Evolutionary conservation across 2,329 filamentous ascomycete species (phyloP).

Genomic region (Daldinia eschscholtzii): DNA sequence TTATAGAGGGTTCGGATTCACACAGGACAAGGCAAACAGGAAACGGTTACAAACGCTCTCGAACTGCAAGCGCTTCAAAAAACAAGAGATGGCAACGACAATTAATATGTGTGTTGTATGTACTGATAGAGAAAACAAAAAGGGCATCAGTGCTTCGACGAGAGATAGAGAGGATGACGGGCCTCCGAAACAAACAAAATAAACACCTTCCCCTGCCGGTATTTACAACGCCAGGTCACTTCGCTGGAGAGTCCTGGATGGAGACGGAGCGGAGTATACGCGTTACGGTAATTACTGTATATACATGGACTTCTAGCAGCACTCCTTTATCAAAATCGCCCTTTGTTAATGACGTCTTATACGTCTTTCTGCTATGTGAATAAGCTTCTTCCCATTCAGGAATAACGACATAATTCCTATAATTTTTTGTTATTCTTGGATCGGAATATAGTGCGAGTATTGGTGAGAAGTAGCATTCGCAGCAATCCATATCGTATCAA

Average conservation of each 20-base stretch:
- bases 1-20: slow-evolving; percentile 29
- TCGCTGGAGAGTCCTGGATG: slow-evolving; percentile 14
- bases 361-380: neutral
- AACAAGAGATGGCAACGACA: slow-evolving; percentile 20
- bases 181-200: slow-evolving; percentile 15
- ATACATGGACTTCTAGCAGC: slow-evolving; percentile 34
- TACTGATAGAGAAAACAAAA: slow-evolving; percentile 34
- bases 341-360: slow-evolving; percentile 10
- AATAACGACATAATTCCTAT: neutral
- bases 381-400: neutral
- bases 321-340: slow-evolving; percentile 25
- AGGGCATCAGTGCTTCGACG: slow-evolving; percentile 20
- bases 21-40: slow-evolving; percentile 25
- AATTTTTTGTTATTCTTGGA: neutral
- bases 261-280: slow-evolving; percentile 13
- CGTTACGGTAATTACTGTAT: slow-evolving; percentile 29
- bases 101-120: slow-evolving; percentile 27
- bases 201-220: slow-evolving; percentile 8
- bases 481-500: neutral
- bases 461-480: neutral
- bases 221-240: slow-evolving; percentile 20
- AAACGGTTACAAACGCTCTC: slow-evolving; percentile 21
- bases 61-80: slow-evolving; percentile 29
- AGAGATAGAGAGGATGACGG: slow-evolving; percentile 10
- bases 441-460: no score